phyloP scores from a whole-genome alignment of 106 monocot genomes.

The Acorus gramineus region DNA sequence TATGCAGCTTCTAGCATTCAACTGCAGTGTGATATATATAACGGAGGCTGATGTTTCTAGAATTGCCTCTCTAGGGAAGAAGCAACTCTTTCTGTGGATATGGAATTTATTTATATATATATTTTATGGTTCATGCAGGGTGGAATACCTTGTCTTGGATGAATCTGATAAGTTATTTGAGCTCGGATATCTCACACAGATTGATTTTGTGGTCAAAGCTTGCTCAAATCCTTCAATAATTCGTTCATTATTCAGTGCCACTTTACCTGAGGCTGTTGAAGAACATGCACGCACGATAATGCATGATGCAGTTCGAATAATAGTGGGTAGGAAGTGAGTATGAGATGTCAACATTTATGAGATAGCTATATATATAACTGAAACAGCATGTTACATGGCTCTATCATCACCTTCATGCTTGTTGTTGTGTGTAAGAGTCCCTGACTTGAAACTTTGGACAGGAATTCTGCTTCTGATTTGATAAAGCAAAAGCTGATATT shows the following conservation, averaged over 20 bases:
- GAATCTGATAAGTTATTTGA: constrained; percentile 98
- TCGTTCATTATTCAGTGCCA: constrained; percentile 92
- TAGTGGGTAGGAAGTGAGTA: constrained; percentile 85
- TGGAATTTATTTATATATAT: not conserved
- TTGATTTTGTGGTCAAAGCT: constrained; percentile 81
- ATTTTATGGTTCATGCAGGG: constrained; percentile 42
- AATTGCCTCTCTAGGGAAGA: not conserved
- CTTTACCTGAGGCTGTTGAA: constrained; percentile 91
- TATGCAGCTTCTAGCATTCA: too few species aligned
- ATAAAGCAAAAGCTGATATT: constrained; percentile 87
- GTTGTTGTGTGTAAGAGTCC: too few species aligned
- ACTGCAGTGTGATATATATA: too few species aligned
- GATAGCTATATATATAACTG: too few species aligned
- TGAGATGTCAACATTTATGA: not conserved
- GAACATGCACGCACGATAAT: constrained; percentile 91
- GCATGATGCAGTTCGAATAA: constrained; percentile 92
- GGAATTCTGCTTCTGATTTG: constrained; percentile 83
- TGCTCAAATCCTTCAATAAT: constrained; percentile 86
- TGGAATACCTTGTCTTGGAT: constrained; percentile 87
- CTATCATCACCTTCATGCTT: too few species aligned
- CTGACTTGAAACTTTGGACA: constrained; percentile 3
- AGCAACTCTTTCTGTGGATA: too few species aligned
- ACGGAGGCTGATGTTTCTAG: too few species aligned
- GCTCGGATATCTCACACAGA: constrained; percentile 86
- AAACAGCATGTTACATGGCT: too few species aligned